Evolutionary conservation across 2,329 filamentous ascomycete species (phyloP).

Genomic region (Pleoardoris graminearum): DNA sequence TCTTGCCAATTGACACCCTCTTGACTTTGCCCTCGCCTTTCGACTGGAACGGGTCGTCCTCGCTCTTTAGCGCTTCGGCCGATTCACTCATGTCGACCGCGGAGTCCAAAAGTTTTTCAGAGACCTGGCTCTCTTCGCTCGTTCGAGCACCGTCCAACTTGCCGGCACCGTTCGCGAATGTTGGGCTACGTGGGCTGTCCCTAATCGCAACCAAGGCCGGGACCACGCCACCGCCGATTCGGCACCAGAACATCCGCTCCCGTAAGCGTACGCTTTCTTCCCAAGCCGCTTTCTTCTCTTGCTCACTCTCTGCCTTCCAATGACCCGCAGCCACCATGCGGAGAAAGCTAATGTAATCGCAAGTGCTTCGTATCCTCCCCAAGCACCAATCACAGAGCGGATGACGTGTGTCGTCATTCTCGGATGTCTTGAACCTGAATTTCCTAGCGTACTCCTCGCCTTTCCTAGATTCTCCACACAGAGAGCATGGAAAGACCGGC

Average conservation of each 20-base stretch:
- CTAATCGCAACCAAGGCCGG: conserved; percentile 58
- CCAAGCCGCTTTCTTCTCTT: conserved; percentile 87
- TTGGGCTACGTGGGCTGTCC: conserved; percentile 39
- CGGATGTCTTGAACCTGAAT: conserved; percentile 86
- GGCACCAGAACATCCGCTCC: conserved; percentile 96
- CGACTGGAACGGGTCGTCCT: conserved; percentile 41
- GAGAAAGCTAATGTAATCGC: conserved; percentile 90
- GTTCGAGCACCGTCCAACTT: conserved; percentile 25
- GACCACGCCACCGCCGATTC: conserved; percentile 87
- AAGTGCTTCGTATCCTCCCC: conserved; percentile 78
- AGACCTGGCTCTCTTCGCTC: conserved; percentile 35
- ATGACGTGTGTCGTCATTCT: conserved; percentile 84
- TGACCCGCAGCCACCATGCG: conserved; percentile 91
- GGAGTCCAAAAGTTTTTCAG: conserved; percentile 24
- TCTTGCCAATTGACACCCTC: conserved; percentile 45
- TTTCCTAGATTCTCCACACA: conserved; percentile 83
- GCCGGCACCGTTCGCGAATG: conserved; percentile 25
- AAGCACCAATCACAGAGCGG: conserved; percentile 90
- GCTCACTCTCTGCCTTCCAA: conserved; percentile 80
- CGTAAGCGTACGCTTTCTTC: conserved; percentile 88
- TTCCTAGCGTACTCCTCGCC: conserved; percentile 72
- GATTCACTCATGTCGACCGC: conserved; percentile 29
- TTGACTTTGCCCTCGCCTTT: conserved; percentile 32
- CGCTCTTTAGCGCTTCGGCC: conserved; percentile 24
- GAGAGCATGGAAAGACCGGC: conserved; percentile 71